These are phyloP conservation scores for Candida gorgasii DNA, from an alignment of 805 yeast species.

Conservation along the genomic window DNA sequence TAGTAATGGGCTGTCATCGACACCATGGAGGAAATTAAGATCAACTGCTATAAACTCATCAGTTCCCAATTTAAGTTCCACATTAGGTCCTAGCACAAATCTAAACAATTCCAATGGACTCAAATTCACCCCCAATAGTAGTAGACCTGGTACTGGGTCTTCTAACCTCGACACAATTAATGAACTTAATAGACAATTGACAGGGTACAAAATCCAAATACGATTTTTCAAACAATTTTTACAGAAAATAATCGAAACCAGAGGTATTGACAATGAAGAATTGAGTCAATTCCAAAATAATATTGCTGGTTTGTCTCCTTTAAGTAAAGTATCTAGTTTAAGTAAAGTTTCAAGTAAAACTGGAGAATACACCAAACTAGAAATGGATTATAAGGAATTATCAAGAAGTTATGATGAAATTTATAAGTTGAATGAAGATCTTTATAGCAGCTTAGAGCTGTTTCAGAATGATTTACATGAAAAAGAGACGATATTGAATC, in stretches of 20 bases:
- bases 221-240: conserved; percentile 41
- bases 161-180: conserved; percentile 24
- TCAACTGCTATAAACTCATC: conserved; percentile 17
- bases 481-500: conserved; percentile 24
- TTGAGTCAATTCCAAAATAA: conserved; percentile 11
- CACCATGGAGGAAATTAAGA: conserved; percentile 28
- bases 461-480: conserved; percentile 33
- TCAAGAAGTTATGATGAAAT: conserved; percentile 35
- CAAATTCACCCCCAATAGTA: conserved; percentile 15
- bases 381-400: conserved; percentile 21
- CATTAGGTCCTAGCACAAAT: background rate
- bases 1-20: conserved; percentile 7
- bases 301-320: conserved; percentile 3
- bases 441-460: conserved; percentile 35
- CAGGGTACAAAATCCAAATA: conserved; percentile 39
- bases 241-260: conserved; percentile 34
- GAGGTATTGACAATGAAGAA: conserved; percentile 12
- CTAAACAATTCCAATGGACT: conserved; percentile 8
- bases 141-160: conserved; percentile 26
- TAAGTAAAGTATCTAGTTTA: conserved; percentile 2
- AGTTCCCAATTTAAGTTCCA: background rate
- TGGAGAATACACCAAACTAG: conserved; percentile 17
- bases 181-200: conserved; percentile 35
- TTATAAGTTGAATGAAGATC: conserved; percentile 36
- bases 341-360: background rate